These are phyloP conservation scores for Dryas drummondii DNA, from an alignment of 306 rosid genomes.

Conservation along the genomic window DNA sequence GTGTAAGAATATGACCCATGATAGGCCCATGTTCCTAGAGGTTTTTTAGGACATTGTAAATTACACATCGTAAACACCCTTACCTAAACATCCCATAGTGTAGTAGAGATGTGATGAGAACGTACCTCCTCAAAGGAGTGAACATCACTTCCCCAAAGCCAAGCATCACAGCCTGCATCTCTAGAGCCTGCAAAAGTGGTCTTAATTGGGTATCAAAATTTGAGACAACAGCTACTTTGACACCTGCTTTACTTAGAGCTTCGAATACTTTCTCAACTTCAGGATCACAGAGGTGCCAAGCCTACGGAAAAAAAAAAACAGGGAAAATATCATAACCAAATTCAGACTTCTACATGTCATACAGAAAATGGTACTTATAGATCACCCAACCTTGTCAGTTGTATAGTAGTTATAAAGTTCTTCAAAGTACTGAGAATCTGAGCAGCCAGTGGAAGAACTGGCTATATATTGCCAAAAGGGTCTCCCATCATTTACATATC, in stretches of 20 bases:
- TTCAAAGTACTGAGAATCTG: slow-evolving; percentile 93
- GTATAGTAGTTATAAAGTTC: slow-evolving; percentile 81
- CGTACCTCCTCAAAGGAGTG: slow-evolving; percentile 87
- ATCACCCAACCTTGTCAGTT: slow-evolving; percentile 70
- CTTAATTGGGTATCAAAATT: slow-evolving; percentile 91
- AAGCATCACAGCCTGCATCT: slow-evolving; percentile 99
- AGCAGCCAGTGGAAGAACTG: slow-evolving; percentile 85
- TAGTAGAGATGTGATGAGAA: slow-evolving; percentile 16
- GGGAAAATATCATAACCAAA: slow-evolving; percentile 13
- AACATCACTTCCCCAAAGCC: slow-evolving; percentile 99
- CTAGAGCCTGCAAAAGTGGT: slow-evolving; percentile 77
- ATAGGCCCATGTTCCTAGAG: not conserved
- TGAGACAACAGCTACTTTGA: slow-evolving; percentile 79
- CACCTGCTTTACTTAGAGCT: slow-evolving; percentile 77
- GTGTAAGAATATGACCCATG: not conserved
- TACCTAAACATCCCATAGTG: not conserved
- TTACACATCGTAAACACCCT: not conserved
- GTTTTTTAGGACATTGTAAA: not conserved
- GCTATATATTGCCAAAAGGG: slow-evolving; percentile 98
- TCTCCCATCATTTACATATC: slow-evolving; percentile 91
- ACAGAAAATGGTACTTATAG: slow-evolving; percentile 8
- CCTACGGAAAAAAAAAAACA: slow-evolving; percentile 43
- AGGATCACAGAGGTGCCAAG: slow-evolving; percentile 97
- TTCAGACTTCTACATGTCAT: not conserved
- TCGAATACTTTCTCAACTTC: slow-evolving; percentile 66